Base-by-base conservation (phyloP, 257 asterid species). In the Nicotiana knightiana region DNA sequence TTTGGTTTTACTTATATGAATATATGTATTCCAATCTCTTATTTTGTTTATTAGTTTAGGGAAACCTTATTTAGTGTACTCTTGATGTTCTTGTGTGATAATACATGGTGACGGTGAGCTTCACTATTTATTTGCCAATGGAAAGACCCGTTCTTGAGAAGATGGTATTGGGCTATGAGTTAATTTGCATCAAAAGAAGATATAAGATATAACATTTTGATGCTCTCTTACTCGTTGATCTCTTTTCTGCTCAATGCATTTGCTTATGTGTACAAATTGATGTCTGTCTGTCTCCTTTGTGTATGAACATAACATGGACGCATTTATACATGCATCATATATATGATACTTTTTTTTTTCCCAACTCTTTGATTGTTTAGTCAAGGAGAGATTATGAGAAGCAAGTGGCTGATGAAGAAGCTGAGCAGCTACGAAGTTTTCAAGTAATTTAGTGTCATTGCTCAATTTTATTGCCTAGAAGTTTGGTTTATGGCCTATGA, bases 321-420 rank as follows among this genome's bases (percentile, higher is more conserved):
- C 46, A 70, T 0, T 68, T 51, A 55, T 43, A 18, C 61, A 11
- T 58, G 65, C 39, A 4, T 30, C 77, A 62, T 28, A 28, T 64
- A 67, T 73, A 37, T 67, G 65, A 67, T 33, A 63, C 76, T 24
- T 64, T 82, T 66, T 78, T 43, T 80, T 21, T 21, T 21, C 24
- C 83, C 83, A 67, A 83, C 66, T 84, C 82, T 84, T 83, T 83
- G 66, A 81, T 81, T 85, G 83, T 83, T 82, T 62, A 95, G 99
- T 91, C 97, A 15, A 94, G 81, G 92, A 91, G 86, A 85, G 97
- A 94, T 70, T 86, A 89, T 77, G 99, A 96, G 87, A 93, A 85
- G 26, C 93, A 96, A 84, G 62, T 93, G 79, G 98, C 96, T 59
- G 95, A 91, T 82, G 97, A 94, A 87, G 99, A 96, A 88, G 94